These are phyloP conservation scores for Dipteronia sinensis DNA, from an alignment of 345 rosid genomes.

Conservation along the genomic window DNA sequence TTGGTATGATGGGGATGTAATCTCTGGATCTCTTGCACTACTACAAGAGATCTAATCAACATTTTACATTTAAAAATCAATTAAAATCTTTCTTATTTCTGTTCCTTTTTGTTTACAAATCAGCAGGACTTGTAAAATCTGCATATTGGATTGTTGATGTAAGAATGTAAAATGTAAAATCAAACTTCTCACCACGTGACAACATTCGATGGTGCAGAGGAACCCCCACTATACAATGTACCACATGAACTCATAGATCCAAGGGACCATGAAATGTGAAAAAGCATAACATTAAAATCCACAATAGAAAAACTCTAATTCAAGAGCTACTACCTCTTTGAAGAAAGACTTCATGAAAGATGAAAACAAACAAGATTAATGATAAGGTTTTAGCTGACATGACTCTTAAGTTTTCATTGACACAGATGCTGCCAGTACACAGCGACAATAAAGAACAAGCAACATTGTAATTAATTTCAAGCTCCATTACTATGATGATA, in stretches of 20 bases:
- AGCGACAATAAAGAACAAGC: not conserved
- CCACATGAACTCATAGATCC: slow-evolving; percentile 81
- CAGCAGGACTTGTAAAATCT: not conserved
- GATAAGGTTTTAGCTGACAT: not conserved
- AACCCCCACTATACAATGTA: slow-evolving; percentile 53
- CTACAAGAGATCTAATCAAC: too few relatives aligned
- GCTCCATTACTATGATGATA: not conserved
- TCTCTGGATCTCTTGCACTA: too few relatives aligned
- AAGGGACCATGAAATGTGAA: slow-evolving; percentile 61
- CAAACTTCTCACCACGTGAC: slow-evolving; percentile 70
- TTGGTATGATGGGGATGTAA: too few relatives aligned
- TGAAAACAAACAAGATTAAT: slow-evolving; percentile 13
- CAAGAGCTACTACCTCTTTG: not conserved
- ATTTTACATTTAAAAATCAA: not conserved
- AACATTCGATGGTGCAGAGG: slow-evolving; percentile 45
- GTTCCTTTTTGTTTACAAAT: not conserved
- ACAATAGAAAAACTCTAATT: not conserved
- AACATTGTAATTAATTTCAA: not conserved
- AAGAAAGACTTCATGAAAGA: not conserved
- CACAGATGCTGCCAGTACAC: not conserved
- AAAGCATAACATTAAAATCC: slow-evolving; percentile 17
- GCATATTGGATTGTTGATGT: not conserved
- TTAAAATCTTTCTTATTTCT: not conserved
- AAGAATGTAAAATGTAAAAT: not conserved
- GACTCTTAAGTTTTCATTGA: not conserved